These are phyloP conservation scores for Cryptosporidium xiaoi DNA, from an alignment of 169 alveolate species.

Conservation along the genomic window DNA sequence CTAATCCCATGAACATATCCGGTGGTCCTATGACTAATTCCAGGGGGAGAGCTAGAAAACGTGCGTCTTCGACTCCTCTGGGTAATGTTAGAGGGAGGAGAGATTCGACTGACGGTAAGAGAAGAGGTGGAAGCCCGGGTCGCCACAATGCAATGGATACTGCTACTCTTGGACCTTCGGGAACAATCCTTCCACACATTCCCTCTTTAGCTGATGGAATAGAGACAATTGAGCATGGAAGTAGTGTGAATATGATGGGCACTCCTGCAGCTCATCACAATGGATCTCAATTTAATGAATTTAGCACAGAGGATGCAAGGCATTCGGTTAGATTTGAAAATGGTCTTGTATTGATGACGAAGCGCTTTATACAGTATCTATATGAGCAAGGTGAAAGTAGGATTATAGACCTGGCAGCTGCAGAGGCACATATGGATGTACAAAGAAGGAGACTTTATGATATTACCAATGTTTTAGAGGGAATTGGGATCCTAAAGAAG, in stretches of 20 bases:
- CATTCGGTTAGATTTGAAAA: constrained; percentile 73
- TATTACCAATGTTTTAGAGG: constrained; percentile 89
- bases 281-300: constrained; percentile 68
- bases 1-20: constrained; percentile 34
- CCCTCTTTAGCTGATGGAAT: constrained; percentile 67
- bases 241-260: constrained; percentile 41
- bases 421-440: constrained; percentile 79
- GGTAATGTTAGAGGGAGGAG: constrained; percentile 74
- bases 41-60: constrained; percentile 71
- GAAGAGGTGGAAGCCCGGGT: constrained; percentile 75
- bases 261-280: constrained; percentile 70
- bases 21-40: constrained; percentile 53
- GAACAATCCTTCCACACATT: constrained; percentile 56
- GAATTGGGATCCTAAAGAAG: constrained; percentile 80
- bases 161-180: constrained; percentile 18
- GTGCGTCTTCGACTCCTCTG: constrained; percentile 61
- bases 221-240: constrained; percentile 48
- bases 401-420: constrained; percentile 68
- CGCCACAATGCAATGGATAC: constrained; percentile 50
- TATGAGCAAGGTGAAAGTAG: constrained; percentile 73
- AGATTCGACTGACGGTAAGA: constrained; percentile 36
- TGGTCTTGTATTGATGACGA: constrained; percentile 70
- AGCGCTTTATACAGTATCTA: constrained; percentile 61
- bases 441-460: constrained; percentile 87
- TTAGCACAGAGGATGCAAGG: constrained; percentile 73